Evolutionary conservation across 179 eudicot genomes (phyloP), one percentile per base, ranked within the genome.

Genomic region (Camellia oleifera): DNA sequence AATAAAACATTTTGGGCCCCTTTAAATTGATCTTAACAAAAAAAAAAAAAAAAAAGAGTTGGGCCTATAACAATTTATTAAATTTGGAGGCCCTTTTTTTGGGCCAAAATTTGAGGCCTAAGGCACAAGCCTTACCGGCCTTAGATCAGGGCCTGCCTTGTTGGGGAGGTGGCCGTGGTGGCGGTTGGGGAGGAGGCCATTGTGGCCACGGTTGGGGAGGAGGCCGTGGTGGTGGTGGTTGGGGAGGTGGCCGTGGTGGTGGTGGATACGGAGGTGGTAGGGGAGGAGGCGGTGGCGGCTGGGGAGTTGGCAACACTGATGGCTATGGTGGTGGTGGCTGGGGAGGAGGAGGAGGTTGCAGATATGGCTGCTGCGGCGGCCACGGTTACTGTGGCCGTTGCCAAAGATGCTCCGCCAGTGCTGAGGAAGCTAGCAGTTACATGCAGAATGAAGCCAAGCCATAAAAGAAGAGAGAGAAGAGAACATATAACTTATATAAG

Each of bases 381-480:
- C 17, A 42, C 11, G 12, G 61, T 26, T 26, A 54, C 9, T 2
- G 58, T 1, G 63, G 63, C 53, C 45, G 45, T 11, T 18, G 75
- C 40, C 4, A 48, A 18, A 52, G 60, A 50, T 56, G 77, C 66
- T 58, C 52, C 26, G 12, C 7, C 57, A 70, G 74, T 17, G 74
- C 74, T 8, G 75, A 56, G 1, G 65, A 74, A 68, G 52, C 52
- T 68, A 18, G 42, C 52, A 68, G 17, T 46, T 66, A 13, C 72
- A 7, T 26, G 20, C 62, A 23, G 54, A 73, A 53, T 13, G 63
- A 73, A 46, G 77, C 66, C 66, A 74, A 57, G 15, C 77, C 66
- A 7, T 40, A n/a, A 74, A 58, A 15, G 15, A 6, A 32, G 18
- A 20, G 3, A 15, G 4, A 0, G 0, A 48, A 48, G 14, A 20